Evolutionary conservation across 1,284 basidiomycete species (phyloP).

Genomic region (Microbotryomycetes sp.): DNA sequence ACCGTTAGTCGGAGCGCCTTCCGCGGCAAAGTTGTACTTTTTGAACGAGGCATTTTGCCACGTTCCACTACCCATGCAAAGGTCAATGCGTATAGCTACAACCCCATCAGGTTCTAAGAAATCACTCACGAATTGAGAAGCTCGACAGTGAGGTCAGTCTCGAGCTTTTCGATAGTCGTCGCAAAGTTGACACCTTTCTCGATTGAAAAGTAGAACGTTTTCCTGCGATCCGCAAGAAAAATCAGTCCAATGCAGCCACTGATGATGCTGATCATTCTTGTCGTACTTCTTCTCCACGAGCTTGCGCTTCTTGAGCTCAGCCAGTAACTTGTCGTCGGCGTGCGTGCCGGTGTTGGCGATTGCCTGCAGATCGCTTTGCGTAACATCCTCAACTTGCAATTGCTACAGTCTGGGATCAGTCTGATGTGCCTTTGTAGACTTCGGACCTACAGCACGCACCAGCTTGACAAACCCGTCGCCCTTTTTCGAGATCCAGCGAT

Average conservation of each 20-base stretch:
- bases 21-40: constrained; percentile 98
- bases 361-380: constrained; percentile 66
- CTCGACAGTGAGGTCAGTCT: constrained; percentile 93
- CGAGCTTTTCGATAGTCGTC: constrained; percentile 88
- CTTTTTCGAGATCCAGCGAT: constrained; percentile 91
- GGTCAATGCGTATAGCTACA: too few species aligned
- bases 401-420: constrained; percentile 2
- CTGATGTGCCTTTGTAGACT: neutral
- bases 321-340: constrained; percentile 61
- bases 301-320: constrained; percentile 87
- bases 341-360: constrained; percentile 66
- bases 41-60: constrained; percentile 93
- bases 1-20: constrained; percentile 76
- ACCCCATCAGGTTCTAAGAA: too few species aligned
- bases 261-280: neutral
- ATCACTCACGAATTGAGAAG: constrained; percentile 83
- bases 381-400: constrained; percentile 63
- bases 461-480: constrained; percentile 77
- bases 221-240: constrained; percentile 53
- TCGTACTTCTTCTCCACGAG: constrained; percentile 49
- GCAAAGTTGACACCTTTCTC: constrained; percentile 81
- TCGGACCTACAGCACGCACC: constrained; percentile 49
- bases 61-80: constrained; percentile 53
- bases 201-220: constrained; percentile 89
- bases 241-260: neutral